Evolutionary conservation across 352 stramenopile species (phyloP), one percentile per base, ranked within the genome.

Genomic region (Pythium biforme): DNA sequence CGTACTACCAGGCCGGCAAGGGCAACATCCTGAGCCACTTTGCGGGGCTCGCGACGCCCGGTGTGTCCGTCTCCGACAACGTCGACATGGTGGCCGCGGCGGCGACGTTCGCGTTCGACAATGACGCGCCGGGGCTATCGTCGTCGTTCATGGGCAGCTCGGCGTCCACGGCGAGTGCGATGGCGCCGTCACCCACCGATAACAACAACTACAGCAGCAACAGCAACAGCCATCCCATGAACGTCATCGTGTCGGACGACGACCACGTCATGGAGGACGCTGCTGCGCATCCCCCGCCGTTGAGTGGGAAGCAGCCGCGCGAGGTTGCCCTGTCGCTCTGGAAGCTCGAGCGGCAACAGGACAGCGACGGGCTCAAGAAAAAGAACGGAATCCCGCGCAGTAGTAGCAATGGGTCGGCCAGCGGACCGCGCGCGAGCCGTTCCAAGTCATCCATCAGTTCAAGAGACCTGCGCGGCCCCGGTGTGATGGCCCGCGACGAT

Each of bases 21-120:
- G 81, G 81, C 55, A 62, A 74, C 57, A 70, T 90, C 34, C 59
- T 90, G n/a, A 72, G 64, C 66, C 79, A 90, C 66, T 90, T 90
- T 55, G 77, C 75, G 0, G 67, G 70, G 22, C 62, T 90, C 19
- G 64, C 74, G 53, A 83, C 77, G 34, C 77, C 79, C 12, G 68
- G 74, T 14, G 47, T n/a, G 17, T 37, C 51, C 22, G 62, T 25
- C 15, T 54, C 52, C 29, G 54, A 26, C 20, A 31, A 50, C 39
- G 48, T 56, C 25, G 46, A 37, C 45, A 23, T n/a, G n/a, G n/a
- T n/a, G 25, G 22, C 22, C 46, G 7, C 11, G 27, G 11, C 27
- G 1, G 50, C 11, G 27, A 20, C 20, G 19, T 55, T 63, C 22
- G 43, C 39, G 19, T 49, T 59, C 39, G 52, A 43, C 17, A 47